phyloP scores from a whole-genome alignment of 176 grass and related monocot genomes.

The Tillandsia leiboldiana region DNA sequence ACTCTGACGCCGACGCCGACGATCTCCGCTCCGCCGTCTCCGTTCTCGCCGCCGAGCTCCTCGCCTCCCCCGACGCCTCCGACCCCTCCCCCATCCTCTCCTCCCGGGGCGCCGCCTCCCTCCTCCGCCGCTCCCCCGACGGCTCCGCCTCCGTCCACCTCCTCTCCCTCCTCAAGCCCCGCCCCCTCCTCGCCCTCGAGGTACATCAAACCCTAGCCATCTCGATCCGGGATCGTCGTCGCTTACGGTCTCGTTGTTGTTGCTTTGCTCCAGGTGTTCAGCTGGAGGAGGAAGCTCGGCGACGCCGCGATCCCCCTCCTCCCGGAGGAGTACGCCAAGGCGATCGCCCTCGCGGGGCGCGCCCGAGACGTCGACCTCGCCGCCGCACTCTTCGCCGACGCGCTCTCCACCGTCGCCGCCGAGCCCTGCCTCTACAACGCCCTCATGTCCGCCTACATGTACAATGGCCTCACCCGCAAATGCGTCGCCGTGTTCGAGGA shows the following conservation, averaged over 20 bases:
- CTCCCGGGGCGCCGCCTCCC: conserved; percentile 26
- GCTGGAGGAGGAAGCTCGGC: conserved; percentile 15
- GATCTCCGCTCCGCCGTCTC: conserved; percentile 30
- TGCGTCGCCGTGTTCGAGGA: conserved; percentile 37
- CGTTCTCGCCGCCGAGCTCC: conserved; percentile 26
- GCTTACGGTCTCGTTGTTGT: conserved; percentile 20
- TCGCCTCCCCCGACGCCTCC: conserved; percentile 1
- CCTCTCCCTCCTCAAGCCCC: conserved; percentile 43
- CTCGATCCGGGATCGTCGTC: neutral
- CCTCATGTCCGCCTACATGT: conserved; percentile 83
- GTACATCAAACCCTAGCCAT: neutral
- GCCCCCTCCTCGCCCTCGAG: conserved; percentile 49
- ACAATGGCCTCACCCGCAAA: conserved; percentile 37
- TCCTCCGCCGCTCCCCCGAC: conserved; percentile 39
- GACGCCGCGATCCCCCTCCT: conserved; percentile 28
- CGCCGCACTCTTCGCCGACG: conserved; percentile 40
- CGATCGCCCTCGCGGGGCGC: conserved; percentile 62
- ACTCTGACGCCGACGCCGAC: neutral
- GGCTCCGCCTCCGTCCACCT: conserved; percentile 42
- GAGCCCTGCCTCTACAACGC: conserved; percentile 65
- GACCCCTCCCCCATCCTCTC: conserved; percentile 22
- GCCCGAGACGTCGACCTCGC: conserved; percentile 34
- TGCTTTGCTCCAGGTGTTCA: conserved; percentile 33
- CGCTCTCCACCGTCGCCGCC: conserved; percentile 20
- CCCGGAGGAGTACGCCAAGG: conserved; percentile 52